Evolutionary conservation across 345 rosid genomes (phyloP), one percentile per base, ranked within the genome.

Genomic region (Kandelia obovata): DNA sequence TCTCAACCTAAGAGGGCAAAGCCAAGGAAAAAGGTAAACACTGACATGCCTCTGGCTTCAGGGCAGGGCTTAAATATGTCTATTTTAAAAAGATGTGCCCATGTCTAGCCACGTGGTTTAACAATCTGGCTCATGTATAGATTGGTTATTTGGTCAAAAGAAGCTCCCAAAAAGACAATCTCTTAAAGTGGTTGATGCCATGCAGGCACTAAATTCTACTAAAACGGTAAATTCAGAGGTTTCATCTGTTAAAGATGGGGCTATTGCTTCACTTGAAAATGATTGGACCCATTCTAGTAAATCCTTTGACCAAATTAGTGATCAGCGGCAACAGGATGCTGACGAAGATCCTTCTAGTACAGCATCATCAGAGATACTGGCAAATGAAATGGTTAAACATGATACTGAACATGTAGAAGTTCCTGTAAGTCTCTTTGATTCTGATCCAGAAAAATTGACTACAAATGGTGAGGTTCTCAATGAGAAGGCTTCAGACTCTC

Each of bases 11-110:
- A 81, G 84, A 85, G 79, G 74, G 5, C 71, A 68, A 86, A 53
- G 79, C 58, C 88, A 64, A 88, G 73, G 84, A 69, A 31, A 65
- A 92, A 92, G 98, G 99, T 95, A 86, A 53, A 32, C 51, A 28
- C 57, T 53, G 2, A 21, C 68, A 28, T 72, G n/a, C 61, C 53
- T 59, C 20, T 70, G 26, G n/a, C 67, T 52, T 51, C 51, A 11
- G 30, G 34, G 30, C 52, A 56, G 61, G 31, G 35, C 74, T 76
- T 32, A 43, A 60, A 7, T 67, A 19, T 74, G 56, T 35, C 62
- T 60, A 60, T 69, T 4, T 70, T 27, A 30, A 62, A 61, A 53
- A 46, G 39, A 62, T 17, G 19, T 46, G 6, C 55, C 26, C 27
- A 53, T 27, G 58, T 30, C 21, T 19, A 49, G 5, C 8, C 9